Conservation (phyloP, 2,329 filamentous ascomycete genomes). For the Aspergillus luchuensis region DNA sequence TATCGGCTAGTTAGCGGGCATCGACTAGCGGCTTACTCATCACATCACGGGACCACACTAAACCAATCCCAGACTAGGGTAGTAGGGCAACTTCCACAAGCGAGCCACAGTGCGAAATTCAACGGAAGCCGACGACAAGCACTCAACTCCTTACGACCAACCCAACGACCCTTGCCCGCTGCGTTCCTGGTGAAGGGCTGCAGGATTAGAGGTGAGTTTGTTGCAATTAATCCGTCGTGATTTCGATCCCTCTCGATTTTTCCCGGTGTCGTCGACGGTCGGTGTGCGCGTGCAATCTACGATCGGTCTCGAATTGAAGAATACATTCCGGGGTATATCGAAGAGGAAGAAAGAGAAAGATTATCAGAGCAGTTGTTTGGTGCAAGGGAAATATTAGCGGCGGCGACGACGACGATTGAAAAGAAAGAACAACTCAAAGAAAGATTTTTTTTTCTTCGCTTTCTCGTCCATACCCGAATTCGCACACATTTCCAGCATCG, state of each 20-base stretch:
- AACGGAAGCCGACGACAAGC: constrained; percentile 41
- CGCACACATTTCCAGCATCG: constrained; percentile 1
- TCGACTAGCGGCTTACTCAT: constrained; percentile 2
- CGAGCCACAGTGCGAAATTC: constrained; percentile 51
- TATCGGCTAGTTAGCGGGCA: constrained; percentile 8
- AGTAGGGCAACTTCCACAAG: constrained; percentile 48
- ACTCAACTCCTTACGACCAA: constrained; percentile 41
- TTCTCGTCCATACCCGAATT: neutral
- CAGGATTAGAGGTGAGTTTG: constrained; percentile 47
- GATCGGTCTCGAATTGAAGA: constrained; percentile 1
- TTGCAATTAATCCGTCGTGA: constrained; percentile 18
- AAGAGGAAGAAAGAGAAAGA: neutral
- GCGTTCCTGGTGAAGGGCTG: constrained; percentile 50
- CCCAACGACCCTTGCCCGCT: constrained; percentile 43
- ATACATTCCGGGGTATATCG: neutral
- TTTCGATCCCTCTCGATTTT: constrained; percentile 14
- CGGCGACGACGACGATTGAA: neutral
- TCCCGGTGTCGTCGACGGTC: neutral
- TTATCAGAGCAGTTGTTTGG: neutral
- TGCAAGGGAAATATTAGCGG: neutral
- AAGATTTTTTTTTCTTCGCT: neutral
- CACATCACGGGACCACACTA: constrained; percentile 32
- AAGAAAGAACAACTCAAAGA: neutral
- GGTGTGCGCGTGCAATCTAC: constrained; percentile 8
- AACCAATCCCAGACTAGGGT: constrained; percentile 30